Evolutionary conservation across 441 rosid genomes (phyloP), one percentile per base, ranked within the genome.

Genomic region (Erodium moschatum): DNA sequence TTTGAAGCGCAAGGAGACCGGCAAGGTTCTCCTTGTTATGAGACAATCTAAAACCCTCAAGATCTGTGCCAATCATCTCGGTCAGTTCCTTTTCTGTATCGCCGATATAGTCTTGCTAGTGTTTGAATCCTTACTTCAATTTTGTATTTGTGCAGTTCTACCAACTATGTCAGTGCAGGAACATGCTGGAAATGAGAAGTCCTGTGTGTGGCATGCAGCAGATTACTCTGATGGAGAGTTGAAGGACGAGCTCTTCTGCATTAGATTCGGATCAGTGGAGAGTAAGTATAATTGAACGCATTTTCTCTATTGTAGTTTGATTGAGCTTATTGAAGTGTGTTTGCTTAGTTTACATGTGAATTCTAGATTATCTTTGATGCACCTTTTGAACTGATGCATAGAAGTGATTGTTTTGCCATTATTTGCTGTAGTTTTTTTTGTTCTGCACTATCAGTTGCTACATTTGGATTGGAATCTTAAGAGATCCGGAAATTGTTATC

Each of bases 1-100:
- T n/a, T 73, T 91, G 79, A 89, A 86, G 74, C 96, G 88, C 64
- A 88, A 81, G 60, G 85, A 76, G 42, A 58, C 81, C 18, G 85
- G 84, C 3, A 91, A 88, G 71, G 91, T 89, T 61, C 86, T 91
- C 46, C 89, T 92, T 5, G 90, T 92, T 29, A 86, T 92, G 89
- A 82, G 97, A 71, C 95, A 89, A 67, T 87, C 96, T 0, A 92
- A 88, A 77, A 92, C 96, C 48, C 83, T 89, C 64, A 92, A 88
- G 87, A 92, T 92, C 87, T 92, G 97, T 60, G 95, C 97, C 71
- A 92, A 92, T 78, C 97, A 92, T 82, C 82, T 88, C 9, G 85
- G 97, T 88, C 8, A 70, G 85, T 64, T 29, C 40, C 10, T 52
- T 24, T 27, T 24, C 16, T 52, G 27, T 61, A 48, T 48, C 56